Evolutionary conservation across 2,329 filamentous ascomycete species (phyloP), one percentile per base, ranked within the genome.

Genomic region (Orbilia javanica): DNA sequence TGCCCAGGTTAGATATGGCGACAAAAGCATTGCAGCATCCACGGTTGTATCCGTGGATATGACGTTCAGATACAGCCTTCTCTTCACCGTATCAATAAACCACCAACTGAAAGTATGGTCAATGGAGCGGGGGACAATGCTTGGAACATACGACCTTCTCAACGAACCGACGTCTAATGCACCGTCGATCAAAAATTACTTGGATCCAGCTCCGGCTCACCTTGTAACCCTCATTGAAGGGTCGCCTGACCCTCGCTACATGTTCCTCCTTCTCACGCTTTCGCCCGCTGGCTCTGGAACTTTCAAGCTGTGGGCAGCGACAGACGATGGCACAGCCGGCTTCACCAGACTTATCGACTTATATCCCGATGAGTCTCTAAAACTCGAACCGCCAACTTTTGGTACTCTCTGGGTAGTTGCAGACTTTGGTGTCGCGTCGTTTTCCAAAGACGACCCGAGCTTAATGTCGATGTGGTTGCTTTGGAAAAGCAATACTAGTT

Each of bases 91-190:
- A 60, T 96, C 92, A 79, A 86, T 99, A 76, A 94, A 99, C 81
- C 94, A 99, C 83, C 91, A 90, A 10, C 86, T 99, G 83, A 91
- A 94, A 82, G 90, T 96, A 44, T 98, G 96, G 95, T 96, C 97
- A 82, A 87, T 95, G 34, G 86, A 89, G n/a, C 92, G 89, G 44
- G 94, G 94, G 55, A 92, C 91, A 82, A 88, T 96, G 68, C 89
- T 93, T 4, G 89, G 90, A 70, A 90, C 91, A 4, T 90, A 90
- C 80, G 95, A 99, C 84, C 87, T 99, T 34, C 84, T 98, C 15
- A 90, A 91, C 80, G 88, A 90, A 20, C 44, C 80, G 13, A 48
- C 68, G 48, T 42, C 71, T 36, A 53, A 66, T 74, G 57, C 79
- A 11, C 63, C 72, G 18, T 79, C 75, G 13, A 81, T 82, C 68